phyloP scores from a whole-genome alignment of 192 early-diverging fungal species.

The Podila clonocystis region DNA sequence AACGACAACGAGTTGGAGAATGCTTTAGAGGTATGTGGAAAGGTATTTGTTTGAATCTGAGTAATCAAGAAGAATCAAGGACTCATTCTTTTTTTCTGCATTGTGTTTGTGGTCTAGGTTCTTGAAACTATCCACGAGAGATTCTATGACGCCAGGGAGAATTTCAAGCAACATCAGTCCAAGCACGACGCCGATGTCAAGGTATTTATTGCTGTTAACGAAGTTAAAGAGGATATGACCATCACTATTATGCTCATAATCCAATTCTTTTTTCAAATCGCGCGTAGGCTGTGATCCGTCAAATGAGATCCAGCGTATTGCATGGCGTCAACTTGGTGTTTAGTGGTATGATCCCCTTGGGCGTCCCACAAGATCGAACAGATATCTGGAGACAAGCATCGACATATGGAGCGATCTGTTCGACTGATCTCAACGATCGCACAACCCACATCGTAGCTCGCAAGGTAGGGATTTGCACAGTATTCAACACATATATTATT shows the following conservation, averaged over 20 bases:
- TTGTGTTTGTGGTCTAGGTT: constrained; percentile 41
- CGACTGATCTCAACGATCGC: constrained; percentile 59
- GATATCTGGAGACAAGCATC: constrained; percentile 86
- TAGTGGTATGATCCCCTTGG: constrained; percentile 81
- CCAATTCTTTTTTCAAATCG: constrained; percentile 14
- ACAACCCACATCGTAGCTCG: constrained; percentile 93
- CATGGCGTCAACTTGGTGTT: constrained; percentile 79
- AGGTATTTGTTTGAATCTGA: not conserved
- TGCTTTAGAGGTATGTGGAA: constrained; percentile 50
- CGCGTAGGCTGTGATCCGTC: constrained; percentile 64
- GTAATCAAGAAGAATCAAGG: too few relatives aligned
- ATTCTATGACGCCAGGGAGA: constrained; percentile 66
- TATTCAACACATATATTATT: not conserved
- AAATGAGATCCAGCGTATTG: constrained; percentile 71
- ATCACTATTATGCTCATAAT: not conserved
- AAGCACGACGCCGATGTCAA: constrained; percentile 50
- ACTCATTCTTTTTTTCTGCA: not conserved
- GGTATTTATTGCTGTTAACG: constrained; percentile 22
- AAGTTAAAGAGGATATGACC: not conserved
- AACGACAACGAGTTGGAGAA: constrained; percentile 67
- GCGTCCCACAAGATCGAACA: constrained; percentile 65
- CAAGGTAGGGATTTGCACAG: constrained; percentile 61
- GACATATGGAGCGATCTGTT: constrained; percentile 87
- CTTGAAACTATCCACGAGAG: constrained; percentile 72
- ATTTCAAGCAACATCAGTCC: not conserved